These are phyloP conservation scores for Syncephalastrum monosporum DNA, from an alignment of 371 early-diverging fungal species.

Conservation along the genomic window DNA sequence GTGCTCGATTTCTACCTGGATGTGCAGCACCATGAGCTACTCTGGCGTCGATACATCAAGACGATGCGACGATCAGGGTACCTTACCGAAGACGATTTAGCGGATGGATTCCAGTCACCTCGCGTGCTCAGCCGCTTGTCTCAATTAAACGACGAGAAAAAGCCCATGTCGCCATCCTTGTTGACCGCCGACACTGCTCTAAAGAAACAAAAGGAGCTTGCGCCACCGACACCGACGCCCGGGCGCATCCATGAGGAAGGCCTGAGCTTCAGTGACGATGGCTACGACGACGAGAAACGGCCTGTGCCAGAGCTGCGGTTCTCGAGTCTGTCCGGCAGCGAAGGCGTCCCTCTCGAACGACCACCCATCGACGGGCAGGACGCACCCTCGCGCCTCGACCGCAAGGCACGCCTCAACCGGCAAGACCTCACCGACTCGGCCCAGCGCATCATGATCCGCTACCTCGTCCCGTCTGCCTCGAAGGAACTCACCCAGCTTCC, in stretches of 20 bases:
- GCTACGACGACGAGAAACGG: constrained; percentile 11
- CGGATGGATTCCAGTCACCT: constrained; percentile 40
- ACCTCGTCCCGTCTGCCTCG: constrained; percentile 56
- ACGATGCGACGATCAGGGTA: constrained; percentile 40
- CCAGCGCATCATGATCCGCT: constrained; percentile 52
- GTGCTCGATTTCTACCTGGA: constrained; percentile 71
- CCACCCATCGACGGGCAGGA: constrained; percentile 8
- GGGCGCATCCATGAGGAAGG: too few relatives aligned
- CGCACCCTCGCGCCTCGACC: constrained; percentile 2
- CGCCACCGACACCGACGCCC: too few relatives aligned
- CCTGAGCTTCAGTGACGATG: constrained; percentile 14
- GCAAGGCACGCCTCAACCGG: constrained; percentile 37
- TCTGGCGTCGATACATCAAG: constrained; percentile 58
- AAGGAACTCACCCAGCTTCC: constrained; percentile 50
- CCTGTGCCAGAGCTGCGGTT: too few relatives aligned
- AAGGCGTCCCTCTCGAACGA: constrained; percentile 18
- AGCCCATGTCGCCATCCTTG: constrained; percentile 8
- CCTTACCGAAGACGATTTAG: constrained; percentile 38
- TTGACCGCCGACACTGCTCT: too few relatives aligned
- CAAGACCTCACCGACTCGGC: constrained; percentile 61
- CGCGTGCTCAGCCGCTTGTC: constrained; percentile 36
- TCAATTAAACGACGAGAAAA: constrained; percentile 21
- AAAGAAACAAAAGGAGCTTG: too few relatives aligned
- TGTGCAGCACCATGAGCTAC: constrained; percentile 60
- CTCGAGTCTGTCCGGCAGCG: constrained; percentile 2